A percentile compares a stretch with the other conserved stretches of the same genome.
Conservation (phyloP, 2,329 filamentous ascomycete genomes). For the Hymenoscyphus linearis region DNA sequence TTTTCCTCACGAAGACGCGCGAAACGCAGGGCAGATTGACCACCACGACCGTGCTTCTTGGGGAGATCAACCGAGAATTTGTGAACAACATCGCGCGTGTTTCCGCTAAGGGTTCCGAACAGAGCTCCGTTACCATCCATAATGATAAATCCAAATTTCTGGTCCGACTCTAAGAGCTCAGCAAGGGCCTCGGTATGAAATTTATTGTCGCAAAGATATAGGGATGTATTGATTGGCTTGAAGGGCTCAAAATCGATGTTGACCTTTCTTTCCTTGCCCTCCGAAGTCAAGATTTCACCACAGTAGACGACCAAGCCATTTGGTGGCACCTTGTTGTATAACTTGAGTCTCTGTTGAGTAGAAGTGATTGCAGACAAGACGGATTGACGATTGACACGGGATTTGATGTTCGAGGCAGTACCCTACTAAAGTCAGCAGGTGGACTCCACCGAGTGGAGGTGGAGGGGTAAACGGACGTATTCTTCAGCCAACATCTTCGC, state of each 20-base stretch:
- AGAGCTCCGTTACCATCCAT: constrained; percentile 99
- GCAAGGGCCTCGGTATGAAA: constrained; percentile 98
- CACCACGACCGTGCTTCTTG: constrained; percentile 99
- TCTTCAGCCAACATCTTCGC: constrained; percentile 99
- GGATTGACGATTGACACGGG: constrained; percentile 96
- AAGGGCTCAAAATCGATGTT: constrained; percentile 99
- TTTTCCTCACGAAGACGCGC: constrained; percentile 99
- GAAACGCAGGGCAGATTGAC: constrained; percentile 98
- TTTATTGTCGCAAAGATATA: constrained; percentile 99
- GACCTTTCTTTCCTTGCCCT: constrained; percentile 99
- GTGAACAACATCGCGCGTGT: constrained; percentile 93
- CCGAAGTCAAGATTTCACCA: constrained; percentile 98
- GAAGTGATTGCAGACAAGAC: constrained; percentile 98
- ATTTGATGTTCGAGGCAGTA: constrained; percentile 99
- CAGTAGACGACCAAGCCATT: constrained; percentile 98
- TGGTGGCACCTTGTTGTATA: constrained; percentile 97
- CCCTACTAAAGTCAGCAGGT: constrained; percentile 50
- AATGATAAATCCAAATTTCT: constrained; percentile 99
- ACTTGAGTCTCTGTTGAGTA: constrained; percentile 96
- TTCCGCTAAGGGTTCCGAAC: constrained; percentile 94
- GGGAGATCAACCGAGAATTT: constrained; percentile 98
- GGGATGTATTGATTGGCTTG: constrained; percentile 99
- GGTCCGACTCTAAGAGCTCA: constrained; percentile 95
- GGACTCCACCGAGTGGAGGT: constrained; percentile 5
- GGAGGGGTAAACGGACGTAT: constrained; percentile 62